Conservation (phyloP, 805 yeast genomes). For the Millerago galiae region DNA sequence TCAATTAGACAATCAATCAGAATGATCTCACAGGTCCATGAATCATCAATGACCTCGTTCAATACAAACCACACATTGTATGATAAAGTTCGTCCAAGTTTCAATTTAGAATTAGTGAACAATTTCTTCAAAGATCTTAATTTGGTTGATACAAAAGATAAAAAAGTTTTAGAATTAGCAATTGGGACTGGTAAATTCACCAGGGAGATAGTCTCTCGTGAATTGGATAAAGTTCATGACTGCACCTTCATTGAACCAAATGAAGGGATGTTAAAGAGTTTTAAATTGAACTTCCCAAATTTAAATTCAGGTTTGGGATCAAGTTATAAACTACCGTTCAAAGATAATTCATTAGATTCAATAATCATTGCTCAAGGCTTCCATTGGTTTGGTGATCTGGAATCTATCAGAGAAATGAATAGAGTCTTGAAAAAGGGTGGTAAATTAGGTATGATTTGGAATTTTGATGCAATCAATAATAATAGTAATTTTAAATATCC, state of each 20-base stretch:
- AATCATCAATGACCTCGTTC: constrained; percentile 42
- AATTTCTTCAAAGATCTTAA: constrained; percentile 34
- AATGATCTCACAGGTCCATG: constrained; percentile 1
- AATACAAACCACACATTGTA: constrained; percentile 45
- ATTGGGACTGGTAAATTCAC: constrained; percentile 66
- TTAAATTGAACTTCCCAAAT: constrained; percentile 40
- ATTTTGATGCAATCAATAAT: constrained; percentile 33
- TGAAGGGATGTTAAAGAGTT: constrained; percentile 47
- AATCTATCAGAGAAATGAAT: constrained; percentile 40
- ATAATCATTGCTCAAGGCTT: constrained; percentile 55
- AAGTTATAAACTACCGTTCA: constrained; percentile 41
- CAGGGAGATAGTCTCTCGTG: constrained; percentile 31
- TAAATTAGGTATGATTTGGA: constrained; percentile 52
- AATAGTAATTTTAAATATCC: constrained; percentile 11
- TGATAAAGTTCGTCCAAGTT: constrained; percentile 48
- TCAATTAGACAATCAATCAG: not conserved
- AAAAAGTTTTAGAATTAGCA: constrained; percentile 41
- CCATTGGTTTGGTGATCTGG: constrained; percentile 57
- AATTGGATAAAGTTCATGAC: constrained; percentile 28
- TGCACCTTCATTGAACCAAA: constrained; percentile 49
- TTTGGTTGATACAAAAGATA: constrained; percentile 18
- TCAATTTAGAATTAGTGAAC: constrained; percentile 35
- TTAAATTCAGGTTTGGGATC: constrained; percentile 33
- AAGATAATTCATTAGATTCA: constrained; percentile 39
- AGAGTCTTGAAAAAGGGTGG: constrained; percentile 52